Base-by-base conservation (phyloP, 2,329 filamentous ascomycete genomes). In the Colletotrichum shisoi region DNA sequence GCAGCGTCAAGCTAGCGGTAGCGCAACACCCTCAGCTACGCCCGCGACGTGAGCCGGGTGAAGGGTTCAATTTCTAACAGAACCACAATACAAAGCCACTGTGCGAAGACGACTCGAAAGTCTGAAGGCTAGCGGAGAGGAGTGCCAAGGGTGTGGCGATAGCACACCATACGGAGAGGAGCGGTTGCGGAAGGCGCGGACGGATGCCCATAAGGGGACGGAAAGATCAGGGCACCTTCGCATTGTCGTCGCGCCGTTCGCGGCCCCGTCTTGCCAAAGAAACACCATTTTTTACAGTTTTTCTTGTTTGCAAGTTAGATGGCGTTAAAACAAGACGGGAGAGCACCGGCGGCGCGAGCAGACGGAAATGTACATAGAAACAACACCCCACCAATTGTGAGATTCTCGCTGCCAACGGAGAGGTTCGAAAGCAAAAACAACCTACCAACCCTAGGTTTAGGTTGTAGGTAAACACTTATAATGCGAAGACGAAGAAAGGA, bases 1-100 rank as follows among this genome's bases (percentile, higher is more conserved):
- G 59, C 72, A 69, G 57, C 76, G 79, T 44, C 77, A 80, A 60
- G 70, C 77, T 15, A 81, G 79, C 48, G 76, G 77, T 45, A 81
- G 79, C 46, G 79, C 78, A 42, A 80, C 79, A 9, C 78, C 78
- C 37, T 78, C 77, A 15, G 71, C 72, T 19, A 51, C 65, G 2
- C 34, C 61, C 13, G 19, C 61, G 13, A 21, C 54, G 7, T 68
- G 63, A 51, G 49, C 37, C 34, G 44, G 42, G 13, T 11, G 39
- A 34, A 8, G 19, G n/a, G 27, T 12, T 19, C 34, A 13, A 7
- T 9, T 52, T 44, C n/a, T n/a, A n/a, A 17, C 9, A 17, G 44
- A 37, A 51, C 9, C 8, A 49, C 13, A 24, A 15, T 39, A 19
- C 24, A 13, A 31, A 31, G 42, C 8, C 4, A 68, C 21, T 42